A percentile compares a stretch with the other conserved stretches of the same genome.
Conservation (phyloP, 2,329 filamentous ascomycete species). For the Ascocoryne sarcoides region DNA sequence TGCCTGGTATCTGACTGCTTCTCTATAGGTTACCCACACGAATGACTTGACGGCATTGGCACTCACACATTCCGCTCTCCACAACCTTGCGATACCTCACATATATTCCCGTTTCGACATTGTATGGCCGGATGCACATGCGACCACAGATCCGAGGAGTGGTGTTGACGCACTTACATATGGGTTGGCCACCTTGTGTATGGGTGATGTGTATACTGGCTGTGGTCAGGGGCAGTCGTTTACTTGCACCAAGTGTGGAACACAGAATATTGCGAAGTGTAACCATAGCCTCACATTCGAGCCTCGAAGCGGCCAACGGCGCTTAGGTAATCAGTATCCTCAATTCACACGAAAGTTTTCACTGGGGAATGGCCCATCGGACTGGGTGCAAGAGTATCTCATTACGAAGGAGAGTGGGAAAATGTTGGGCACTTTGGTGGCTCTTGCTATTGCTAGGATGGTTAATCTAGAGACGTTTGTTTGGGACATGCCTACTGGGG, state of each 20-base stretch:
- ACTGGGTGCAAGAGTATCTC: slow-evolving; percentile 75
- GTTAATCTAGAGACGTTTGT: slow-evolving; percentile 71
- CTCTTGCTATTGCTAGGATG: slow-evolving; percentile 73
- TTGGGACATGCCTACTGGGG: slow-evolving; percentile 85
- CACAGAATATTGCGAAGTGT: slow-evolving; percentile 20
- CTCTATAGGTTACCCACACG: slow-evolving; percentile 56
- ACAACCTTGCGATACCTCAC: slow-evolving; percentile 64
- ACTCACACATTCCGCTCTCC: slow-evolving; percentile 68
- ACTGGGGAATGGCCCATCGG: slow-evolving; percentile 68
- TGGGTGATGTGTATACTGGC: slow-evolving; percentile 51
- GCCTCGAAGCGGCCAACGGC: slow-evolving; percentile 27
- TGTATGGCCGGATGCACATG: slow-evolving; percentile 70
- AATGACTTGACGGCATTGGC: slow-evolving; percentile 75
- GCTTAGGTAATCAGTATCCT: slow-evolving; percentile 66
- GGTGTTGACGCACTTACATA: slow-evolving; percentile 79
- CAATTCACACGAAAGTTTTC: slow-evolving; percentile 76
- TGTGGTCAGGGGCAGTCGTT: slow-evolving; percentile 14
- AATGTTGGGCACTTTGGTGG: slow-evolving; percentile 78
- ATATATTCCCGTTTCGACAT: slow-evolving; percentile 85
- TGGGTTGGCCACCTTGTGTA: slow-evolving; percentile 69
- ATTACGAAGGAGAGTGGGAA: slow-evolving; percentile 78
- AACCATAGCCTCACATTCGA: slow-evolving; percentile 16
- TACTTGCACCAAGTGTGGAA: slow-evolving; percentile 28
- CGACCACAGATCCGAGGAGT: slow-evolving; percentile 54
- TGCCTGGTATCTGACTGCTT: neutral